Conservation (phyloP, 2,329 filamentous ascomycete species). For the Clonostachys chloroleuca region DNA sequence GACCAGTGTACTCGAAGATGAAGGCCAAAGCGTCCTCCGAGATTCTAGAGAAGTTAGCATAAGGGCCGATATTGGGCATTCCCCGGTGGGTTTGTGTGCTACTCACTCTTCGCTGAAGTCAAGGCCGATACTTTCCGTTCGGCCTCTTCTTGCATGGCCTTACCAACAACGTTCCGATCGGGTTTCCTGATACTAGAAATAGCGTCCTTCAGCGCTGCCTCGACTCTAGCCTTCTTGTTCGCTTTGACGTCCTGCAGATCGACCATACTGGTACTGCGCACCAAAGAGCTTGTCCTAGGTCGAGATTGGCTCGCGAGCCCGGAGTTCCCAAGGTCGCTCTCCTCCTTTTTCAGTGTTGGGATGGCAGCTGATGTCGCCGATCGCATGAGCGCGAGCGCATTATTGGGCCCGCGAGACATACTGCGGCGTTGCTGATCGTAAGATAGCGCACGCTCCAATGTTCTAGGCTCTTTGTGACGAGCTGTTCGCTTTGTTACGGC, state of each 20-base stretch:
- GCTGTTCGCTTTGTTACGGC: constrained; percentile 42
- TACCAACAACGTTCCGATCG: constrained; percentile 66
- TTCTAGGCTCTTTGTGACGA: constrained; percentile 36
- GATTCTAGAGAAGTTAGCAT: constrained; percentile 7
- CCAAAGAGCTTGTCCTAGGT: neutral
- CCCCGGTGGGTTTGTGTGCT: constrained; percentile 1
- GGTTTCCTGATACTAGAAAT: constrained; percentile 72
- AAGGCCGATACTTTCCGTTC: constrained; percentile 53
- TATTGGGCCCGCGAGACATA: constrained; percentile 51
- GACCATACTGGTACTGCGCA: constrained; percentile 38
- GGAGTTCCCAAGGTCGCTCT: constrained; percentile 42
- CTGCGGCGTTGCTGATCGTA: constrained; percentile 52
- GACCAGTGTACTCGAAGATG: constrained; percentile 37
- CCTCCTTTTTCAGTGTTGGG: constrained; percentile 63
- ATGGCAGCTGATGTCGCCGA: constrained; percentile 58
- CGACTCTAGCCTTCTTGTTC: constrained; percentile 61
- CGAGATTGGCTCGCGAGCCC: neutral
- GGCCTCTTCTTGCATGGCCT: constrained; percentile 61
- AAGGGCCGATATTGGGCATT: neutral
- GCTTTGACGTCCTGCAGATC: constrained; percentile 51
- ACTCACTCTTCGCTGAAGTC: constrained; percentile 42
- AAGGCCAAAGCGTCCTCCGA: constrained; percentile 31
- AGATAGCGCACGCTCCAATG: constrained; percentile 58
- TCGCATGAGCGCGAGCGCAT: constrained; percentile 59
- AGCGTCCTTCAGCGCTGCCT: constrained; percentile 68